Evolutionary conservation across 2,329 filamentous ascomycete species (phyloP).

Genomic region (Fusarium bulbicola): DNA sequence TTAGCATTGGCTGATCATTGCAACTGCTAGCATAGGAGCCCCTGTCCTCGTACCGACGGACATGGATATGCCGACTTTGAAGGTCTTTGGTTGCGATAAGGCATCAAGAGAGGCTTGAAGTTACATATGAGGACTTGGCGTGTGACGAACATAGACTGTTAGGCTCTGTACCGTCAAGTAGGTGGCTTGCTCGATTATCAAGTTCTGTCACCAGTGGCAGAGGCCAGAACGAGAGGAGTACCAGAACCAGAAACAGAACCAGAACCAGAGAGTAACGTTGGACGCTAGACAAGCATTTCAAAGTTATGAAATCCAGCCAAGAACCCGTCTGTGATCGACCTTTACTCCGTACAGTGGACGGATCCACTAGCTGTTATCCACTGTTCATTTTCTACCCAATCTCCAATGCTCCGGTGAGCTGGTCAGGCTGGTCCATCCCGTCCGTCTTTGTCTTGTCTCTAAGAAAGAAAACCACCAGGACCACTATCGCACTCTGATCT

Average conservation of each 20-base stretch:
- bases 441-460: constrained; percentile 15
- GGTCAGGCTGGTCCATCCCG: constrained; percentile 19
- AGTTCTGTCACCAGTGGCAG: neutral
- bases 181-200: neutral
- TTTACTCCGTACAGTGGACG: neutral
- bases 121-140: neutral
- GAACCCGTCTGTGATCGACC: constrained; percentile 13
- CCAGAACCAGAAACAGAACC: neutral
- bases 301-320: constrained; percentile 16
- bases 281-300: constrained; percentile 1
- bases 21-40: neutral
- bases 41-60: neutral
- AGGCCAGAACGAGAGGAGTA: neutral
- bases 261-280: neutral
- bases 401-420: constrained; percentile 11
- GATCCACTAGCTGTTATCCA: neutral
- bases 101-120: neutral
- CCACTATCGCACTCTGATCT: constrained; percentile 11
- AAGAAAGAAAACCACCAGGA: constrained; percentile 11
- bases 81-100: neutral
- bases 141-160: too few species aligned
- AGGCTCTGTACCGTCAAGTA: neutral
- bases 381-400: neutral
- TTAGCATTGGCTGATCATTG: neutral
- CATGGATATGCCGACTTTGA: neutral